Evolutionary conservation across 176 grass and related monocot species (phyloP).

Genomic region (Elymus sibiricus): DNA sequence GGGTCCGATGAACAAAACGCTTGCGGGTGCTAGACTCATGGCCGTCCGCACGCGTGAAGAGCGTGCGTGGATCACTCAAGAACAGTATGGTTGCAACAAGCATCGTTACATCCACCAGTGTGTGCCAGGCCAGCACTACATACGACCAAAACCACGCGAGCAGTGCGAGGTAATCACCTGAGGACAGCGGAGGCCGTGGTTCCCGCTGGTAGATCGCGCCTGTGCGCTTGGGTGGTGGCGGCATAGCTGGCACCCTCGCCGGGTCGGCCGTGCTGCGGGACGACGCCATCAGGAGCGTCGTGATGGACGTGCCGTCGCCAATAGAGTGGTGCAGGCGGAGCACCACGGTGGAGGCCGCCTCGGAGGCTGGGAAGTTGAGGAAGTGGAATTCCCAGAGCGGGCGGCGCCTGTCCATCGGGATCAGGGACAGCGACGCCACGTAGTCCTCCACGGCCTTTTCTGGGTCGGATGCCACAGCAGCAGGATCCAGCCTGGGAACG

Average conservation of each 20-base stretch:
- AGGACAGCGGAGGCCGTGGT: not conserved
- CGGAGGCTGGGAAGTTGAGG: constrained; percentile 55
- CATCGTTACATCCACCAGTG: constrained; percentile 23
- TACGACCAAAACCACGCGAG: constrained; percentile 13
- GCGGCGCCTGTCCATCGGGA: constrained; percentile 28
- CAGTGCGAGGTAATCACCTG: not conserved
- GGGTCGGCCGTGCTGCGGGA: constrained; percentile 39
- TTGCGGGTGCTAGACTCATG: not conserved
- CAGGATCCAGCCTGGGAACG: not conserved
- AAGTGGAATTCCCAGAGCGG: constrained; percentile 71
- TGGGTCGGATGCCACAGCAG: not conserved
- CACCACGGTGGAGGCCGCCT: constrained; percentile 3
- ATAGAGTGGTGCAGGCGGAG: not conserved
- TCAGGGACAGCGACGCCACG: constrained; percentile 23
- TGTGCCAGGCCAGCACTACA: constrained; percentile 44
- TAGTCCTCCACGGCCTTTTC: not conserved
- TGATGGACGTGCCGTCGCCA: not conserved
- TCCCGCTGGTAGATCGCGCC: not conserved
- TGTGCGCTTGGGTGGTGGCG: not conserved
- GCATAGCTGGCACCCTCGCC: not conserved
- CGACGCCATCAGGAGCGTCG: constrained; percentile 54
- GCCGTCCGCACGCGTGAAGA: constrained; percentile 2
- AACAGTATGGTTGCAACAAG: constrained; percentile 31
- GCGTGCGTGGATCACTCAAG: constrained; percentile 42
- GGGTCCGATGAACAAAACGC: not conserved